Evolutionary conservation across 495 filamentous ascomycete genomes (phyloP), one percentile per base, ranked within the genome.

Genomic region (Clohesyomyces aquaticus): DNA sequence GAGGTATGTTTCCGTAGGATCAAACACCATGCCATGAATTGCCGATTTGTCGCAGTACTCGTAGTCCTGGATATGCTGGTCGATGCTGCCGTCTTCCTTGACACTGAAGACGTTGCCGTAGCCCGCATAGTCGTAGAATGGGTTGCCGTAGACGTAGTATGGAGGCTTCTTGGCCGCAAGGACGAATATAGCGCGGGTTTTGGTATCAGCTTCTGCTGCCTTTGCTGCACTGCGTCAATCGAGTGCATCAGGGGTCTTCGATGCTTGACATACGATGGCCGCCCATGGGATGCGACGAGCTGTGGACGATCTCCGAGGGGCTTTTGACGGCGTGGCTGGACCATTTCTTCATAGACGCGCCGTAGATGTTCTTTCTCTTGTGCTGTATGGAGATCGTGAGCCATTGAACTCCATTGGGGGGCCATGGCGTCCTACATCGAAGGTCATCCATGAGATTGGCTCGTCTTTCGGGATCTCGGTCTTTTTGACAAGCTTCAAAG

Each of bases 391-490:
- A n/a, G 28, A 26, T 55, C 3, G 21, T 77, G 27, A 76, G 74
- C 56, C 22, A 32, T 55, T 47, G 51, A 55, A 35, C 26, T 48
- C 28, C 1, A 41, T n/a, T 26, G 21, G 45, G 16, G 38, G 42
- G 23, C 14, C 16, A 50, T 1, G 83, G 74, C 28, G 18, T n/a
- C 51, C 8, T 78, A 89, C 88, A 70, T 90, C 87, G 69, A 93
- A 91, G 42, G 88, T 87, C 87, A 94, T 91, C 90, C 90, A 94
- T 67, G 89, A 92, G 70, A 94, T 93, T 2, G 90, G 87, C 77
- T 94, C 89, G 48, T 91, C 86, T 41, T 88, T 77, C 9, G 89
- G 88, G 61, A 92, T 92, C 46, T 86, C 82, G 12, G 89, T 92
- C 63, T 86, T 86, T 80, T 92, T 90, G 71, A 92, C 73, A 73